Base-by-base conservation (phyloP, 768 basidiomycete species). In the Multifurca ochricompacta region DNA sequence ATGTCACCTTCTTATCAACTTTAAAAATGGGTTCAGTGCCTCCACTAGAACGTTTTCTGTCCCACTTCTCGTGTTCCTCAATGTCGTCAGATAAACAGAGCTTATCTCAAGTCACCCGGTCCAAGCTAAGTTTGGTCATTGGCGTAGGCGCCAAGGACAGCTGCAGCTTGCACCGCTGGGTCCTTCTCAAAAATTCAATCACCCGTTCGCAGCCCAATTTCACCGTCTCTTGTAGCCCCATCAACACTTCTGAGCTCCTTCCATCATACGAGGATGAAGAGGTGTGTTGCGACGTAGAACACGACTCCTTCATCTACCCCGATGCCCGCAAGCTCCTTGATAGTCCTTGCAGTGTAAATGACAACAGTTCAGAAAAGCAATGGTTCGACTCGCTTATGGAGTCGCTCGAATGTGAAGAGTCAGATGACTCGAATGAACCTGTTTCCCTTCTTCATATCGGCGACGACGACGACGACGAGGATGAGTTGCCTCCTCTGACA, bases 331-430 rank as follows among this genome's bases (percentile, higher is more conserved):
- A 79, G 56, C 71, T 83, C 59, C 72, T 77, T 61, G 61, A 68
- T 57, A 67, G 60, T 56, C 51, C 59, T 35, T 56, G 58, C 44
- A 56, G 66, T 39, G 51, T 73, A 48, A 68, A 70, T 62, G 64
- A 63, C 57, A 72, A 71, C 59, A 71, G 73, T 60, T 82, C 83
- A 16, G 88, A 92, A 69, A 81, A 81, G 49, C 77, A 82, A 63
- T 91, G 89, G 89, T 77, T 91, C 48, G 85, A 91, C 68, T 85
- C 87, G 34, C 71, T 91, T 50, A 67, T 91, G 62, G 84, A 90
- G 71, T 78, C 77, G 9, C 76, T 91, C 30, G 80, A 76, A 65
- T 83, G 80, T 54, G 82, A 83, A 47, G 82, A 85, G 40, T 81
- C 86, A 51, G 82, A 85, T 47, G 51, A 44, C 59, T 70, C 77